These are phyloP conservation scores for Podospora bellae-mahoneyi DNA, from an alignment of 495 filamentous ascomycete genomes.

Conservation along the genomic window DNA sequence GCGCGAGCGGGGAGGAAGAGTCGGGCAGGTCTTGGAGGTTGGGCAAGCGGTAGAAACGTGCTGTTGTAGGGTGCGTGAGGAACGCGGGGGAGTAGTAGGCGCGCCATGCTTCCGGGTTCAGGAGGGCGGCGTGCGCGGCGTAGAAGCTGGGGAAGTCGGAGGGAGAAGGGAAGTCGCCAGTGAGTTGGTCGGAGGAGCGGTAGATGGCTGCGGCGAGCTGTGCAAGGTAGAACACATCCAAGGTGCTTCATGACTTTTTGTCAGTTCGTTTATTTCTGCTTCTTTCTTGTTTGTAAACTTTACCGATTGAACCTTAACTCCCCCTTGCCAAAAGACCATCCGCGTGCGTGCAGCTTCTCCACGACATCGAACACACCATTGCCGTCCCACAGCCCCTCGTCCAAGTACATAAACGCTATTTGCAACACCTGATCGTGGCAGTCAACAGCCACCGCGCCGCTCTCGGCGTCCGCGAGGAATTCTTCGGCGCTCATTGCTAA, in stretches of 20 bases:
- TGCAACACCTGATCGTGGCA: slow-evolving; percentile 10
- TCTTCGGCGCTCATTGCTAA: slow-evolving; percentile 7
- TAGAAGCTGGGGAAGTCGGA: slow-evolving; percentile 9
- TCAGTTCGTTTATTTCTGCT: not conserved
- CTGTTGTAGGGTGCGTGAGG: slow-evolving; percentile 7
- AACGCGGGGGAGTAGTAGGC: slow-evolving; percentile 9
- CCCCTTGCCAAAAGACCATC: slow-evolving; percentile 8
- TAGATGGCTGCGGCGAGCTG: slow-evolving; percentile 13
- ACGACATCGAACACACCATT: slow-evolving; percentile 11
- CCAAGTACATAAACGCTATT: slow-evolving; percentile 11
- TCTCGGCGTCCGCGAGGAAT: slow-evolving; percentile 8
- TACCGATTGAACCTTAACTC: slow-evolving; percentile 5
- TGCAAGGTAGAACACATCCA: slow-evolving; percentile 9
- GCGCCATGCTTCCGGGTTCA: slow-evolving; percentile 7
- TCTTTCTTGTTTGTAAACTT: not conserved
- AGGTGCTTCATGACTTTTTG: slow-evolving; percentile 2
- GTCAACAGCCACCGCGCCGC: slow-evolving; percentile 11
- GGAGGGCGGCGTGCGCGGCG: slow-evolving; percentile 8
- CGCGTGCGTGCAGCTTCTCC: slow-evolving; percentile 11
- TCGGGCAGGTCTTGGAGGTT: slow-evolving; percentile 12
- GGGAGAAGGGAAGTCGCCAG: slow-evolving; percentile 11
- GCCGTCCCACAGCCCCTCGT: slow-evolving; percentile 9
- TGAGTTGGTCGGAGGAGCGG: slow-evolving; percentile 11
- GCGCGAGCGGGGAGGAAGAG: slow-evolving; percentile 5
- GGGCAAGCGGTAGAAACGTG: slow-evolving; percentile 7